These are phyloP conservation scores for Coemansia sp. DNA, from an alignment of 192 early-diverging fungal genomes.

Conservation along the genomic window DNA sequence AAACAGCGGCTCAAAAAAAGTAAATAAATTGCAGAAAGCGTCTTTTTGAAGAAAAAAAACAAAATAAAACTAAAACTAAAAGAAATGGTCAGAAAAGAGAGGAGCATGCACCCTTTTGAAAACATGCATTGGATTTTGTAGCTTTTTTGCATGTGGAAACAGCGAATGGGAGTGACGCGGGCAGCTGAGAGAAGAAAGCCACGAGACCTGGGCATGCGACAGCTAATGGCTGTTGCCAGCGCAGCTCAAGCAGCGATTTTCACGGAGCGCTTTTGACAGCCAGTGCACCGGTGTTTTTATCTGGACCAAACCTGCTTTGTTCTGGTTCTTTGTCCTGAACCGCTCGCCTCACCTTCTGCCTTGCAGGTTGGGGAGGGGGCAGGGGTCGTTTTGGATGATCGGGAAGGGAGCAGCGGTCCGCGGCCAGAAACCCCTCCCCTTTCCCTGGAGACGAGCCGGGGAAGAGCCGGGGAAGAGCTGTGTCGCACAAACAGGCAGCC, in stretches of 20 bases:
- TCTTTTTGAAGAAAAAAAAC: not conserved
- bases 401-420: not conserved
- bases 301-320: too few relatives aligned
- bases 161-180: slow-evolving; percentile 8
- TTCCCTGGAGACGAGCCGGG: not conserved
- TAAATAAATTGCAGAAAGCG: not conserved
- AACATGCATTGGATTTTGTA: not conserved
- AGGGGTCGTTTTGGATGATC: not conserved
- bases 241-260: not conserved
- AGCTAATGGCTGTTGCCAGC: slow-evolving; percentile 4
- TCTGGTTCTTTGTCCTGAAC: too few relatives aligned
- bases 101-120: slow-evolving; percentile 1
- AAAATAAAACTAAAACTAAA: not conserved
- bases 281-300: too few relatives aligned
- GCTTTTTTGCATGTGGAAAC: not conserved
- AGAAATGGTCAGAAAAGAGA: slow-evolving; percentile 8
- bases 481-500: too few relatives aligned
- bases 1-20: too few relatives aligned
- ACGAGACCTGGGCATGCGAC: slow-evolving; percentile 3
- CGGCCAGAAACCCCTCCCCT: not conserved
- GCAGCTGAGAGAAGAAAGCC: slow-evolving; percentile 1
- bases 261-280: not conserved
- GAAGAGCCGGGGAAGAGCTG: too few relatives aligned
- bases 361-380: not conserved
- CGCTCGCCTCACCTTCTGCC: not conserved